Percentiles rank a stretch among this genome's conserved stretches.
Evolutionary conservation across 1,284 basidiomycete species (phyloP).

Genomic region (Mycena citricolor): DNA sequence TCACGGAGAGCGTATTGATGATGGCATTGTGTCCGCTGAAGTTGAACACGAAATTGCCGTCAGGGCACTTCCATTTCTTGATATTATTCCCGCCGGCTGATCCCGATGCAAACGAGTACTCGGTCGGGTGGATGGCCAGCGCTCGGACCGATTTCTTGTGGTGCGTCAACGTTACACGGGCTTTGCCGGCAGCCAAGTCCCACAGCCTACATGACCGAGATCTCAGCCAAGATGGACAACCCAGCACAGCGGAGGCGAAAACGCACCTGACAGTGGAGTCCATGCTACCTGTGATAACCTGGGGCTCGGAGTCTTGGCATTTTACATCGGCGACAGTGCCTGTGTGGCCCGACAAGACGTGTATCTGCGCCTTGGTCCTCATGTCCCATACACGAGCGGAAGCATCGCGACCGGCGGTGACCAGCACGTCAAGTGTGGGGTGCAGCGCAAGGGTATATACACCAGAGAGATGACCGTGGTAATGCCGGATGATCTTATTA

Average conservation of each 20-base stretch:
- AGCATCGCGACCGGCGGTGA: conserved; percentile 93
- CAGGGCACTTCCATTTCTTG: conserved; percentile 99
- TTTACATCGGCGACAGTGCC: conserved; percentile 93
- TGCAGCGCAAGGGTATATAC: conserved; percentile 91
- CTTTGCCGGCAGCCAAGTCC: conserved; percentile 98
- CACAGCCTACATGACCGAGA: conserved; percentile 62
- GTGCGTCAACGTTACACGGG: conserved; percentile 93
- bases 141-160: conserved; percentile 98
- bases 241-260: background rate
- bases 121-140: conserved; percentile 91
- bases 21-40: conserved; percentile 96
- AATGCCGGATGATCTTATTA: conserved; percentile 98
- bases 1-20: conserved; percentile 94
- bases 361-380: conserved; percentile 95
- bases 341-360: conserved; percentile 91
- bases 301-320: conserved; percentile 95
- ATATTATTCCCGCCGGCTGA: conserved; percentile 97
- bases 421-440: conserved; percentile 93
- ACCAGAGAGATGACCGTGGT: conserved; percentile 96
- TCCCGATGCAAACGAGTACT: conserved; percentile 94
- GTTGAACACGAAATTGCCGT: conserved; percentile 93
- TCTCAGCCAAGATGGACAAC: conserved; percentile 1
- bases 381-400: conserved; percentile 99
- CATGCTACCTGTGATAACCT: conserved; percentile 98
- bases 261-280: conserved; percentile 89